Base-by-base conservation (phyloP, 1,284 basidiomycete species). In the Ganoderma sp. region DNA sequence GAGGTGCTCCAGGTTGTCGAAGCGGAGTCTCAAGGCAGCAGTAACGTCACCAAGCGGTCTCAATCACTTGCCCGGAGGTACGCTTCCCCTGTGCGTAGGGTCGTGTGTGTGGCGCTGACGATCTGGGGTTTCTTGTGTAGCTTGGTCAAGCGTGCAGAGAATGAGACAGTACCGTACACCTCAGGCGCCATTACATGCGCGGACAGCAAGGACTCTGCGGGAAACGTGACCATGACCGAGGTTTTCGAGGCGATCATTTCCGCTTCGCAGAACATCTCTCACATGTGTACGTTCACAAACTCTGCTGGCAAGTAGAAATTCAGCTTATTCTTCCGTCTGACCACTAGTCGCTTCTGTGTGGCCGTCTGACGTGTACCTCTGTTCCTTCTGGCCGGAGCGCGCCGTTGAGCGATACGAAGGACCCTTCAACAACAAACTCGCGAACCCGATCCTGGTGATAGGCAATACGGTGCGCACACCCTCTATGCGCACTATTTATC, bases 401-500 rank as follows among this genome's bases (percentile, higher is more conserved):
- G 74, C 74, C 1, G 73, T 75, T 6, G 75, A 76, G 66, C 48
- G 75, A 17, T 76, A 73, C 57, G 63, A 65, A 12, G 75, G 75
- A 1, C 74, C 74, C 2, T 75, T 74, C 63, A 74, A 75, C 54
- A 71, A 68, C 32, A 71, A 63, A 9, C 70, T 74, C 19, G 67
- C 68, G 4, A 74, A 73, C 65, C 67, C 59, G n/a, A 69, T 77
- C 52, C 59, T 75, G 5, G 61, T 76, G 3, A 67, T 74, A 28
- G 73, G 74, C 39, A 74, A 71, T 45, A 69, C 64, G 34, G 72
- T 73, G 34, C 42, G 7, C 12, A 15, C 19, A 8, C 5, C 10
- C 4, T 2, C 32, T 32, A 32, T 61, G 9, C 19, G 28, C n/a
- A 19, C 17, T 7, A 10, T 50, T 28, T 12, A 19, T 25, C n/a